Base-by-base conservation (phyloP, 345 rosid genomes). In the Anacardium occidentale region DNA sequence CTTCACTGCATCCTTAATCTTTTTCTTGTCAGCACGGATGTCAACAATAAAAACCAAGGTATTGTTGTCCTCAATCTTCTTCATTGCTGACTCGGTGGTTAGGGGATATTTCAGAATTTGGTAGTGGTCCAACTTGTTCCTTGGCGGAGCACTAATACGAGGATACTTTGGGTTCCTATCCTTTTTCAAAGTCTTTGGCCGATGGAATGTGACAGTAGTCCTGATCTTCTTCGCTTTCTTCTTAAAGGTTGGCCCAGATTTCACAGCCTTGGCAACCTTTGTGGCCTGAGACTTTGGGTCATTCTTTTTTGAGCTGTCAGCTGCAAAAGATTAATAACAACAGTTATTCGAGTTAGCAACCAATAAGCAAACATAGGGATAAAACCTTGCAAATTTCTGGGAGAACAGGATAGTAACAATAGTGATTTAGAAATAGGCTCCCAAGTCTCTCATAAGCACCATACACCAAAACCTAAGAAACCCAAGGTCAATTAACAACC, bases 61-160 rank as follows among this genome's bases (percentile, higher is more conserved):
- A 76, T 85, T 89, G 74, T 85, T 89, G 63, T 89, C 90, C 68
- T 89, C 90, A 18, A 88, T 88, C 71, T 88, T 88, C 79, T 88
- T 86, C 90, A 88, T 88, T 20, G 93, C 93, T 14, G 89, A 86
- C 79, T 88, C 89, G 2, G 93, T 88, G 18, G 93, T 88, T 17
- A 88, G 79, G 12, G 93, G 93, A 54, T 76, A 83, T 73, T 88
- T 88, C 56, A 88, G 79, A 72, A 88, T 88, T 77, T 83, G 89
- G 67, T 86, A 88, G 18, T 88, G 87, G 58, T 86, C 93, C 47
- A 88, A 82, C 89, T 85, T 88, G 74, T 86, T 88, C 75, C 93
- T 88, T 1, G 88, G 86, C 24, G 90, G 74, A 10, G 88, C 93
- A 68, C 93, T 86, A 51, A 84, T 80, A 45, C 89, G 85, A 11